These are phyloP conservation scores for Lophiotrema nucula DNA, from an alignment of 495 filamentous ascomycete genomes.

Conservation along the genomic window DNA sequence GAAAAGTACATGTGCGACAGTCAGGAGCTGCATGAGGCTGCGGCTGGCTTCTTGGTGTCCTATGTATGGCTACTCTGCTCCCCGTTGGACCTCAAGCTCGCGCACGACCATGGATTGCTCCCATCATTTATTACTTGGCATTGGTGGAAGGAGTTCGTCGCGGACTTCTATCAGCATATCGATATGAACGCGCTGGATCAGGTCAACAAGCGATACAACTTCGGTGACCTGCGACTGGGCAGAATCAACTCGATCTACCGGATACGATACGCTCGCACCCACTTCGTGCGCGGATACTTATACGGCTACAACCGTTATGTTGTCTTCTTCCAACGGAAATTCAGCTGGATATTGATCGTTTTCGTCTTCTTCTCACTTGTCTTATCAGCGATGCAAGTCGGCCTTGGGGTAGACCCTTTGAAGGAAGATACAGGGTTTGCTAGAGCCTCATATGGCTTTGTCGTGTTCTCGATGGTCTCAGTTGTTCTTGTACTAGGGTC, in stretches of 20 bases:
- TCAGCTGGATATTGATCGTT: constrained; percentile 46
- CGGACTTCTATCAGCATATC: constrained; percentile 12
- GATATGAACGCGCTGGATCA: constrained; percentile 26
- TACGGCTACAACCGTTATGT: constrained; percentile 34
- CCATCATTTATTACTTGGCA: constrained; percentile 29
- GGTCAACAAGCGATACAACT: constrained; percentile 37
- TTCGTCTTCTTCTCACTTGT: constrained; percentile 55
- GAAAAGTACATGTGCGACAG: constrained; percentile 21
- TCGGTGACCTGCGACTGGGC: constrained; percentile 37
- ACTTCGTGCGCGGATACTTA: constrained; percentile 32
- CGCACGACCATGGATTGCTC: constrained; percentile 23
- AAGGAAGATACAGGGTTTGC: constrained; percentile 45
- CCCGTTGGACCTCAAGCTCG: constrained; percentile 30
- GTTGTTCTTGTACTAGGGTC: constrained; percentile 23
- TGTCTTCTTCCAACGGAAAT: constrained; percentile 47
- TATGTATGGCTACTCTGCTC: constrained; percentile 31
- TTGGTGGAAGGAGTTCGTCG: constrained; percentile 31
- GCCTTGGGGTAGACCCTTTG: constrained; percentile 48
- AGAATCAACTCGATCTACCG: constrained; percentile 38
- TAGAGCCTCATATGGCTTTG: constrained; percentile 53
- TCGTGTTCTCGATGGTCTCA: constrained; percentile 41
- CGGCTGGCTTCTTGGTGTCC: constrained; percentile 28
- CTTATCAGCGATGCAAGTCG: constrained; percentile 61
- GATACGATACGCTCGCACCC: constrained; percentile 20
- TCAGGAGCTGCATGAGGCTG: constrained; percentile 16